Percentiles rank a stretch among this genome's conserved stretches.
Evolutionary conservation across 768 basidiomycete genomes (phyloP).

Genomic region (Hericium alpestre): DNA sequence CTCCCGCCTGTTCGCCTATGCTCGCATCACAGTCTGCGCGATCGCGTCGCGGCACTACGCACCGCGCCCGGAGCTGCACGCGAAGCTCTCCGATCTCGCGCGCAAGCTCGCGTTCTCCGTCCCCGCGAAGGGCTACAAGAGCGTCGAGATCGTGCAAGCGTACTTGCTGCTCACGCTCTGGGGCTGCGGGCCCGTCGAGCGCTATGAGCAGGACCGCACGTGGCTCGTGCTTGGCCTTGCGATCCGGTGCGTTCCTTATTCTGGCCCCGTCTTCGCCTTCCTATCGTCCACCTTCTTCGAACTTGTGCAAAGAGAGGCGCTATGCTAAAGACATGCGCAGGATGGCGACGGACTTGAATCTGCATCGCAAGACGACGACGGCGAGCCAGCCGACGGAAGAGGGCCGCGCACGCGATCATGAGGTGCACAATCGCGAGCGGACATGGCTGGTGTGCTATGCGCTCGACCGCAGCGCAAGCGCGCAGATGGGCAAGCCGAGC

Average conservation of each 20-base stretch:
- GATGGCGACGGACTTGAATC: conserved; percentile 92
- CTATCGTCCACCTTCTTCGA: not conserved
- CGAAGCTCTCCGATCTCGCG: conserved; percentile 67
- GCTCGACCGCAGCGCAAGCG: conserved; percentile 81
- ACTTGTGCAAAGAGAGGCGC: no score
- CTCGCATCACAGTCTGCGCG: conserved; percentile 64
- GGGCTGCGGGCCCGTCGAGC: conserved; percentile 91
- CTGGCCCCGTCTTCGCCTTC: not conserved
- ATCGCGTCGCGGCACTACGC: conserved; percentile 87
- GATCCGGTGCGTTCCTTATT: conserved; percentile 41
- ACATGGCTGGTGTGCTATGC: conserved; percentile 87
- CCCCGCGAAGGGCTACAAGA: conserved; percentile 80
- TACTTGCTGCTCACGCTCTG: conserved; percentile 83
- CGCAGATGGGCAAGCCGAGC: conserved; percentile 95
- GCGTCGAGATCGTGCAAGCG: conserved; percentile 91
- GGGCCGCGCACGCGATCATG: conserved; percentile 64
- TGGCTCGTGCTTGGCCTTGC: conserved; percentile 86
- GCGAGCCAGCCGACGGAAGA: conserved; percentile 64
- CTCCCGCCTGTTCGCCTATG: not conserved
- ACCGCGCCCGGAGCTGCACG: conserved; percentile 71
- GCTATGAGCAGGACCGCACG: conserved; percentile 93
- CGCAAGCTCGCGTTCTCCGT: conserved; percentile 84
- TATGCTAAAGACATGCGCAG: conserved; percentile 27
- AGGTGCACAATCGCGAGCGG: conserved; percentile 89
- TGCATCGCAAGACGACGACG: conserved; percentile 74